Base-by-base conservation (phyloP, 768 basidiomycete genomes). In the Sarcodon sp. region DNA sequence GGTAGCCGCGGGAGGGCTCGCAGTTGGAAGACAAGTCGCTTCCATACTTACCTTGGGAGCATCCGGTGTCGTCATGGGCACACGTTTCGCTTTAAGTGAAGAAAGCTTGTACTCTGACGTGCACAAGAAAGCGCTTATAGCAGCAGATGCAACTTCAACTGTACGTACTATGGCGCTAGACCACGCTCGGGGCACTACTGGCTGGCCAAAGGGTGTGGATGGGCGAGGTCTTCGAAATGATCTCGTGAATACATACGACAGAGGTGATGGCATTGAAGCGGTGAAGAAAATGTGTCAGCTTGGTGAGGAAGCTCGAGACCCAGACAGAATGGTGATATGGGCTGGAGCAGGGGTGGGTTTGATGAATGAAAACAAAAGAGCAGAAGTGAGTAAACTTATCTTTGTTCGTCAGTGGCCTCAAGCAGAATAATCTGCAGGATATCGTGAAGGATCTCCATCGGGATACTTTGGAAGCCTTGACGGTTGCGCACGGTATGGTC, bases 1-100 rank as follows among this genome's bases (percentile, higher is more conserved):
- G 47, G 62, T 90, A 32, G 87, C 78, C 12, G 87, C 88, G 2
- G 88, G 88, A 32, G 88, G 87, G 0, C 54, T 91, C 47, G 69
- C 71, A 3, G 76, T 68, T 27, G 84, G 87, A 13, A 58, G 67
- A 0, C 82, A 88, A 48, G 58, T 87, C 43, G 81, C 83, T 33
- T 68, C 79, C 4, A 59, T 80, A 39, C 72, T 92, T 47, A 62
- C 73, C 5, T 69, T 83, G 33, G 87, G 87, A 11, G 83, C 78
- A 2, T 66, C 77, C 18, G 88, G 82, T 3, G 79, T 65, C 8
- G 80, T 80, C 32, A 57, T 81, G 16, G 88, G 88, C 46, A 90
- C 88, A 0, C 80, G 85, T 6, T 86, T 89, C 57, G 63, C 85
- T 44, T 66, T 82, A 50, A 75, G 83, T 1, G 69, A 72, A 3